Evolutionary conservation across 2,329 filamentous ascomycete genomes (phyloP).

Genomic region (Drechslera avenae): DNA sequence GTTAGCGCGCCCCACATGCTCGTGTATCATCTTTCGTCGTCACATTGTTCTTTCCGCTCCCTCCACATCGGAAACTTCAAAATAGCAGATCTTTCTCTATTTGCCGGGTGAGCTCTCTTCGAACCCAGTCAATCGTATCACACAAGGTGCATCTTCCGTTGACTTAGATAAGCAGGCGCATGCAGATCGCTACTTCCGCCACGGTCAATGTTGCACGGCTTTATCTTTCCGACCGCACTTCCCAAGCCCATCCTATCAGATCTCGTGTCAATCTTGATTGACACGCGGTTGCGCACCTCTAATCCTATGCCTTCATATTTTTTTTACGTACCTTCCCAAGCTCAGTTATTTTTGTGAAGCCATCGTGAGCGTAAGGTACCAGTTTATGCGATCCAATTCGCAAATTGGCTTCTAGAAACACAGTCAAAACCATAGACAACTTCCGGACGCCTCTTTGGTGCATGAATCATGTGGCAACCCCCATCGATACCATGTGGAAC

Average conservation of each 20-base stretch:
- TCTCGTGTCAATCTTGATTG: neutral
- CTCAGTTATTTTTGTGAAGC: neutral
- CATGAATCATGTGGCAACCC: neutral
- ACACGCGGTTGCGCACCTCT: neutral
- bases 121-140: too few species aligned
- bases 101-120: too few species aligned
- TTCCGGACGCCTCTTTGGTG: neutral
- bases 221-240: slow-evolving; percentile 18
- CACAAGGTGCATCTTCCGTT: too few species aligned
- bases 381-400: too few species aligned
- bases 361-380: neutral
- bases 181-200: slow-evolving; percentile 5
- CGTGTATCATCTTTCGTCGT: neutral
- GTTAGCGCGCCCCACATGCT: slow-evolving; percentile 5
- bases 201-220: slow-evolving; percentile 19
- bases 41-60: neutral
- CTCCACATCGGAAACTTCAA: neutral
- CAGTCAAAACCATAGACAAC: neutral
- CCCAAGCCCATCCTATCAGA: neutral
- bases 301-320: neutral
- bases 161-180: neutral
- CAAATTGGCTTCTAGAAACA: neutral
- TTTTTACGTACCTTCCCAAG: neutral
- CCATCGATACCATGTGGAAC: slow-evolving; percentile 1
- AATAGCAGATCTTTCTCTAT: too few species aligned